Percentiles rank a stretch among this genome's conserved stretches.
phyloP scores from a whole-genome alignment of 1,284 basidiomycete genomes.

The Peniophora sp. region DNA sequence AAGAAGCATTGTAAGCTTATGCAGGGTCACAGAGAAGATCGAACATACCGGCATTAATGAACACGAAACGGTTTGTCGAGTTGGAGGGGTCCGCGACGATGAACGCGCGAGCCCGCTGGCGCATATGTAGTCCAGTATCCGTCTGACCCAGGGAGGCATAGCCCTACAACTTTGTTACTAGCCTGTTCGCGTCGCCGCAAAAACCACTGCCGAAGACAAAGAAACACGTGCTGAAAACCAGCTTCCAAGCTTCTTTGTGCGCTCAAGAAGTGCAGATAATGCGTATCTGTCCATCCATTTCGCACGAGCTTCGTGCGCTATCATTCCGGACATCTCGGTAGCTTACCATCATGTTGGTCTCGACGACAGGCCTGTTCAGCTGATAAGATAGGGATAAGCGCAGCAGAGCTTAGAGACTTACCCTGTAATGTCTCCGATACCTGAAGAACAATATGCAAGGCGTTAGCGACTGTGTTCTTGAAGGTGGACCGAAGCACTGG shows the following conservation, averaged over 20 bases:
- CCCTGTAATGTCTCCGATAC: conserved; percentile 76
- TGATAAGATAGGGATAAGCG: conserved; percentile 4
- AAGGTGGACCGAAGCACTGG: not conserved
- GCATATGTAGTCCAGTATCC: conserved; percentile 75
- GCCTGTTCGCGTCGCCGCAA: conserved; percentile 1
- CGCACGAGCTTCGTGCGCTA: not conserved
- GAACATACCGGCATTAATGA: conserved; percentile 62
- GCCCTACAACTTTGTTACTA: conserved; percentile 40
- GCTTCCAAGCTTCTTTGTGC: not conserved
- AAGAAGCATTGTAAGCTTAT: not conserved
- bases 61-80: conserved; percentile 55
- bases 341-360: conserved; percentile 71
- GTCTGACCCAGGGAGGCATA: conserved; percentile 66
- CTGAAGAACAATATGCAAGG: conserved; percentile 22
- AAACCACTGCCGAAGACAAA: conserved; percentile 1
- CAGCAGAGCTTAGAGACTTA: conserved; percentile 22
- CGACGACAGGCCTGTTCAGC: conserved; percentile 53
- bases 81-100: conserved; percentile 59
- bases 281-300: not conserved
- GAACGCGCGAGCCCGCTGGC: conserved; percentile 71
- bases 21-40: not conserved
- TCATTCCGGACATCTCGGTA: not conserved
- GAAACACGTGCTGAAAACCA: not conserved
- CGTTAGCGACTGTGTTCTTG: not conserved
- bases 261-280: not conserved